Conservation (phyloP, 2,329 filamentous ascomycete species). For the Westerdykella sp. region DNA sequence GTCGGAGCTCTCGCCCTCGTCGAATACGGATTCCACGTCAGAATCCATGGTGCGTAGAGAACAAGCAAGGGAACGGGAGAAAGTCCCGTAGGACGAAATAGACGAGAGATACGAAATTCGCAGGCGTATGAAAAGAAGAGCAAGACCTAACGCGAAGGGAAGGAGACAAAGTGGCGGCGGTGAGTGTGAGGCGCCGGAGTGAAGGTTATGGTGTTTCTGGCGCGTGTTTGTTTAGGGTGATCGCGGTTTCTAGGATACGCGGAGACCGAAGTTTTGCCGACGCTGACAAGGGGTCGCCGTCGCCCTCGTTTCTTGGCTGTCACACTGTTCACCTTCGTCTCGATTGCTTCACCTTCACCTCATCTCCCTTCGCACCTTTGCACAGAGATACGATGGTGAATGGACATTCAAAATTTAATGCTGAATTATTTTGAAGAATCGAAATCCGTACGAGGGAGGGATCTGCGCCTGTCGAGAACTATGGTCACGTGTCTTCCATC, state of each 20-base stretch:
- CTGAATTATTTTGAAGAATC: no score
- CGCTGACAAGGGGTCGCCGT: no score
- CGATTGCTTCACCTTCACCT: no score
- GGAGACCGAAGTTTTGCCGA: neutral
- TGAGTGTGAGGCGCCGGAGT: neutral
- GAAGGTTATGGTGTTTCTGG: neutral
- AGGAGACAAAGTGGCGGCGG: neutral
- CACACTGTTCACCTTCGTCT: no score
- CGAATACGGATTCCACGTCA: constrained; percentile 34
- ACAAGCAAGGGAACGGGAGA: constrained; percentile 3
- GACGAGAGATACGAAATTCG: constrained; percentile 1
- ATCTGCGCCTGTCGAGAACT: no score
- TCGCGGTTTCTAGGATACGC: neutral
- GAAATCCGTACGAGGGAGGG: no score
- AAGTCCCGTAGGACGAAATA: constrained; percentile 23
- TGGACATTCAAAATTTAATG: no score
- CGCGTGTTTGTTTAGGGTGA: neutral
- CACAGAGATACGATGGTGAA: no score
- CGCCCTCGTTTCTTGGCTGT: no score
- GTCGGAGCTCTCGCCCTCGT: constrained; percentile 41
- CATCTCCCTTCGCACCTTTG: no score
- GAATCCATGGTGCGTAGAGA: constrained; percentile 30
- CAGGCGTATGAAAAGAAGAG: neutral
- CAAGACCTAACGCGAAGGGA: neutral
- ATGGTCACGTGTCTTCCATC: no score